Conservation (phyloP, 257 asterid genomes). For the Cruciata laevipes region DNA sequence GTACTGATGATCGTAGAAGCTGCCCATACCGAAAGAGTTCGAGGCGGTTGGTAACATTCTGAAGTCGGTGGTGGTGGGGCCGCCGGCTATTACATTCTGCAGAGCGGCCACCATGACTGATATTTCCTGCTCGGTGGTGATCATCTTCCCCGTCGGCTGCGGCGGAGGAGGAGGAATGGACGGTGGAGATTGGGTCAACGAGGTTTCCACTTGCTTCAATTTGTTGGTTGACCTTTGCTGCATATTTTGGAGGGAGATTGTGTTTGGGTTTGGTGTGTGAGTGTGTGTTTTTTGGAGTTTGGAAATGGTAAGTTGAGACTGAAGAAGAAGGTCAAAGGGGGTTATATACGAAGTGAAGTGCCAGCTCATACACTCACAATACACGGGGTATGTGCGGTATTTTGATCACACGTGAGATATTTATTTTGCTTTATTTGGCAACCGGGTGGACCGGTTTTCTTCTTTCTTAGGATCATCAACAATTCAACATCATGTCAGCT, state of each 20-base stretch:
- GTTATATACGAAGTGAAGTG: conserved; percentile 15
- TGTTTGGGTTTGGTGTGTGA: not conserved
- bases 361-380: conserved; percentile 38
- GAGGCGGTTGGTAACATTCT: not conserved
- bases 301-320: not conserved
- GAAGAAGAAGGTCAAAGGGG: conserved; percentile 28
- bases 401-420: conserved; percentile 33
- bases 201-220: conserved; percentile 21
- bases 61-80: conserved; percentile 1
- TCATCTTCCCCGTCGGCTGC: conserved; percentile 14
- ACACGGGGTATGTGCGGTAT: conserved; percentile 34
- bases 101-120: conserved; percentile 62
- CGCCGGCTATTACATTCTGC: conserved; percentile 46
- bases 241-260: not conserved
- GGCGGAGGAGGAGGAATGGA: not conserved
- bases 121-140: conserved; percentile 49
- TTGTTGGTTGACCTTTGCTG: conserved; percentile 55
- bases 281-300: not conserved
- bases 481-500: not conserved
- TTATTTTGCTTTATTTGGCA: not conserved
- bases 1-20: not conserved
- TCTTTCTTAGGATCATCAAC: too few species aligned
- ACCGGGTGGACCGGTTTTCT: not conserved
- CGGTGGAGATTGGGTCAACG: conserved; percentile 1
- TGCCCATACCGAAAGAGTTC: not conserved